Conservation (phyloP, 2,329 filamentous ascomycete genomes). For the Emericellopsis atlantica region DNA sequence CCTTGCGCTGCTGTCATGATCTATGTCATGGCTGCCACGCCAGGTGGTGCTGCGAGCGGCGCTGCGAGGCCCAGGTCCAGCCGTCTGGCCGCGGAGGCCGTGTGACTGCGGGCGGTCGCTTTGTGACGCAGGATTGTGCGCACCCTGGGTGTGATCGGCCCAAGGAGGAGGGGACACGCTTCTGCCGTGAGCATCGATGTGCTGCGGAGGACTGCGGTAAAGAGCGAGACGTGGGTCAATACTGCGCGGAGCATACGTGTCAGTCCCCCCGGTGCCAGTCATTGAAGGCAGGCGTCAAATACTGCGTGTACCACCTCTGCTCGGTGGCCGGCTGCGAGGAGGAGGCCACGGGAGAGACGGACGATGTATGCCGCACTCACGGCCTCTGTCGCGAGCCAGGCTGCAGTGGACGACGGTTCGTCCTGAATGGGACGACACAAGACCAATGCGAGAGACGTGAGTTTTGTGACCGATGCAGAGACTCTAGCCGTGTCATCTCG, state of each 20-base stretch:
- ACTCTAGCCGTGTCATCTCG: not conserved
- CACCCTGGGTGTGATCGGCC: slow-evolving; percentile 7
- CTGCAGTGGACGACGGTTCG: not conserved
- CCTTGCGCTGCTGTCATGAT: slow-evolving; percentile 10
- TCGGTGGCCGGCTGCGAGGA: not conserved
- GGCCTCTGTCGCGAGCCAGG: not conserved
- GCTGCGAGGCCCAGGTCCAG: not conserved
- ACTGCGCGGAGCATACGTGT: slow-evolving; percentile 7
- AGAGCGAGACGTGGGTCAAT: slow-evolving; percentile 6
- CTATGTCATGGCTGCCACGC: slow-evolving; percentile 13
- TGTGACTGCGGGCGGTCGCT: no score
- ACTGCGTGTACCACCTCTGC: not conserved
- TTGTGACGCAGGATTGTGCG: no score
- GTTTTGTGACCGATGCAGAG: not conserved
- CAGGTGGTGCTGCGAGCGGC: slow-evolving; percentile 8
- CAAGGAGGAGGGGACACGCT: slow-evolving; percentile 1
- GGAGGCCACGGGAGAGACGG: not conserved
- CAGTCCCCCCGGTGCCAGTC: no score
- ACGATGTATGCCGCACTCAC: not conserved
- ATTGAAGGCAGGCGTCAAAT: slow-evolving; percentile 2
- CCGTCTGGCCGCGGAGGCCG: no score
- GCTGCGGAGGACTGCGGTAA: no score
- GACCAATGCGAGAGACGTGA: not conserved
- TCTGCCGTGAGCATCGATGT: slow-evolving; percentile 8
- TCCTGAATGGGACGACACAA: not conserved